Evolutionary conservation across 805 yeast genomes (phyloP), one percentile per base, ranked within the genome.

Genomic region (Metschnikowia kunwiensis): DNA sequence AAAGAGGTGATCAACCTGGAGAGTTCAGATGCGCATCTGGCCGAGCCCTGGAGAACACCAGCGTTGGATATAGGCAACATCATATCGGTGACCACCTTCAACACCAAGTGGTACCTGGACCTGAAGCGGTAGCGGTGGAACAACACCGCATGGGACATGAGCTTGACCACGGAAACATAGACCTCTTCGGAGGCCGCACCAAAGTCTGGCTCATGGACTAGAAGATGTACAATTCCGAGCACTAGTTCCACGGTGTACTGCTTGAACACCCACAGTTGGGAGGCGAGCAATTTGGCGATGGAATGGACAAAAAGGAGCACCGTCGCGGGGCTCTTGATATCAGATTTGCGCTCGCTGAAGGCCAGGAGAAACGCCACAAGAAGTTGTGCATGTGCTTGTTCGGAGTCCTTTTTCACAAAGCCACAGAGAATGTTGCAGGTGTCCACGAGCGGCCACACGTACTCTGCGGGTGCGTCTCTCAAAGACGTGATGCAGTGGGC

Each of bases 61-160:
- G 27, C 7, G 16, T 25, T 25, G 7, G 62, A 44, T 4, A 84
- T 49, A 1, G 71, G 57, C 31, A 64, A 72, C 53, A 91, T 58
- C 32, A 81, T 58, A 3, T 75, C 60, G 10, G 72, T 65, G 28
- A 82, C 63, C 1, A 73, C 55, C 1, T 66, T 49, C 6, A 77
- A 61, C 3, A 87, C 47, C 29, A 88, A 51, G 55, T 87, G 95
- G 51, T 85, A 80, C 53, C 97, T 77, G 24, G 80, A 77, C 0
- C 81, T 68, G 13, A 89, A 61, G 50, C 87, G 74, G 53, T 66
- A 75, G 35, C 96, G 72, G 50, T 86, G 93, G 51, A 72, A 72
- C 18, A 86, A 61, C 7, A 89, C 55, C 2, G 85, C 60, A 24
- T 73, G 70, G 0, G 95, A 80, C 17, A 83, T 48, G 0, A 78